Evolutionary conservation across 352 stramenopile species (phyloP), one percentile per base, ranked within the genome.

Genomic region (Phytopythium delawarense): DNA sequence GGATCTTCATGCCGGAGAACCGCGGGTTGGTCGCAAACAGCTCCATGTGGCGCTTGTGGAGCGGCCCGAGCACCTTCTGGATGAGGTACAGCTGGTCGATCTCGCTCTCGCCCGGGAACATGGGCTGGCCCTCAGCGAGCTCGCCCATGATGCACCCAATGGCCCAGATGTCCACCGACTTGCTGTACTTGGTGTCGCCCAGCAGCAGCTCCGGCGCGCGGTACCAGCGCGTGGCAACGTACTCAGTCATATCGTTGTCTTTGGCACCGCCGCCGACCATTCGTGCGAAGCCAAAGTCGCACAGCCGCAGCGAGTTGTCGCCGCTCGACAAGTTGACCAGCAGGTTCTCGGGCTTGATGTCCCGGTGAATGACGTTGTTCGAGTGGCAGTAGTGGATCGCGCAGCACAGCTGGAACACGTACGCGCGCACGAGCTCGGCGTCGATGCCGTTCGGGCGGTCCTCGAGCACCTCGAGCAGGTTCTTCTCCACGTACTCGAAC

Each of bases 331-430:
- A 89, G 74, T 99, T 96, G 45, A 99, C 89, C 16, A 99, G 78
- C 50, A 99, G 70, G 74, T 99, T 99, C 70, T 99, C 97, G 25
- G 98, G 98, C 71, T 99, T 99, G 75, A 99, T 99, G 80, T 99
- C 98, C 16, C 96, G 88, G 72, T 99, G 97, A 72, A 98, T 98
- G 59, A 99, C 98, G 28, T 92, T 97, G 54, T 98, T 88, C 2
- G 70, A 68, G 69, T 99, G 98, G 64, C 99, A 99, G 72, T 99
- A 98, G 46, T 95, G 96, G 35, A 99, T 87, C 25, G 97, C 96
- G 39, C 97, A 91, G 46, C 89, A 98, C 23, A 99, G 82, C 75
- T 99, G 98, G 75, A 99, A 99, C 34, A 99, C 88, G 75, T 99
- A 99, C 4, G 98, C 78, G 71, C 98, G 98, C 39, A 99, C 96